These are phyloP conservation scores for Flaveria bidentis DNA, from an alignment of 129 eudicot genomes.

Conservation along the genomic window DNA sequence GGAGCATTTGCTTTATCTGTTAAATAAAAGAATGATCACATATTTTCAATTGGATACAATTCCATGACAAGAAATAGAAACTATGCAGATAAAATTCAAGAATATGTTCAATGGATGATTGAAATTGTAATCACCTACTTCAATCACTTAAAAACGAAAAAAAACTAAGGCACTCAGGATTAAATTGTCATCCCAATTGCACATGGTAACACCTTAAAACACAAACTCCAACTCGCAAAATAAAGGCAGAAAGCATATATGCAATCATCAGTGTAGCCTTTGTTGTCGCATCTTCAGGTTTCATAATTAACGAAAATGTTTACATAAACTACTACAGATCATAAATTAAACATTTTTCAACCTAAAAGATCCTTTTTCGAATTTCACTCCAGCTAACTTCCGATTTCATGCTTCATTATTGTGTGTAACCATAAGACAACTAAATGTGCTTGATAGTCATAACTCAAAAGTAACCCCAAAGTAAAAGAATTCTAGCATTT, in stretches of 20 bases:
- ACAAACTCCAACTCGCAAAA: background rate
- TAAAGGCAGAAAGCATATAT: background rate
- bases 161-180: background rate
- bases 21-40: slow-evolving; percentile 15
- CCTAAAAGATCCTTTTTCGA: background rate
- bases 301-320: background rate
- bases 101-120: slow-evolving; percentile 4
- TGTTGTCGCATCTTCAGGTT: background rate
- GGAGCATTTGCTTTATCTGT: slow-evolving; percentile 79
- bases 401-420: background rate
- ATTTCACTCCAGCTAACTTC: background rate
- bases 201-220: slow-evolving; percentile 15
- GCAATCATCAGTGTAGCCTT: background rate
- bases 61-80: background rate
- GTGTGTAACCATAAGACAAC: background rate
- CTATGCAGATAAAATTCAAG: background rate
- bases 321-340: background rate
- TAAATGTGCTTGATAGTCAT: background rate
- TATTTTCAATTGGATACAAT: slow-evolving; percentile 7
- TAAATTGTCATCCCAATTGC: background rate
- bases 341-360: background rate
- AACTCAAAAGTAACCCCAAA: background rate
- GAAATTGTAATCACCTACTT: background rate
- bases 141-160: too few relatives aligned
- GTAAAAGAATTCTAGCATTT: background rate